Evolutionary conservation across 163 green algal genomes (phyloP).

Genomic region (Scenedesmus sp.): DNA sequence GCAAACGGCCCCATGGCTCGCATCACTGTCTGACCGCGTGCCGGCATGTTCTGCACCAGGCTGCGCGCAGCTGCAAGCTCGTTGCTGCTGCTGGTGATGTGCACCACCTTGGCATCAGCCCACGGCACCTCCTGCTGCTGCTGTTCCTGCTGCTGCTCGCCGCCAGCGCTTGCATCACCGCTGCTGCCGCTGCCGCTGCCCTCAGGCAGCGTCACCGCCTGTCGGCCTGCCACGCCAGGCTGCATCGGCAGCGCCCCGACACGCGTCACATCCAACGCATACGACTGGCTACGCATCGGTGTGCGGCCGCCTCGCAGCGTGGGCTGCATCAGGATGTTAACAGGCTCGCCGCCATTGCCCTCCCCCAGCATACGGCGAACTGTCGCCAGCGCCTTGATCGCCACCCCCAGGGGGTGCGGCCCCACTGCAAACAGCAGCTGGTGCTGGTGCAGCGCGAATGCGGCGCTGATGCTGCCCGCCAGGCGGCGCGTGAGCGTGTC

Average conservation of each 20-base stretch:
- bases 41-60: slow-evolving; percentile 49
- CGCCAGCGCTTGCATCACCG: too few relatives aligned
- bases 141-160: not conserved
- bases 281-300: not conserved
- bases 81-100: slow-evolving; percentile 46
- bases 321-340: slow-evolving; percentile 21
- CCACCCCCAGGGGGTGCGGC: not conserved
- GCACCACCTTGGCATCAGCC: slow-evolving; percentile 22
- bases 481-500: slow-evolving; percentile 5
- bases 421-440: slow-evolving; percentile 46
- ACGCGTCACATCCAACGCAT: slow-evolving; percentile 28
- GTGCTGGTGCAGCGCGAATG: slow-evolving; percentile 33
- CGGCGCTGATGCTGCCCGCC: slow-evolving; percentile 13
- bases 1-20: slow-evolving; percentile 16
- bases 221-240: not conserved
- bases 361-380: slow-evolving; percentile 12
- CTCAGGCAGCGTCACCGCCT: not conserved
- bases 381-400: slow-evolving; percentile 34
- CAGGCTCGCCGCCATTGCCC: not conserved
- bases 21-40: slow-evolving; percentile 46
- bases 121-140: not conserved
- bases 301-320: slow-evolving; percentile 13
- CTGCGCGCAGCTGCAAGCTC: slow-evolving; percentile 28
- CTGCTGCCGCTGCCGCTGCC: not conserved
- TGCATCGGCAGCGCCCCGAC: not conserved